Base-by-base conservation (phyloP, 1,284 basidiomycete species). In the Fomes fomentarius region DNA sequence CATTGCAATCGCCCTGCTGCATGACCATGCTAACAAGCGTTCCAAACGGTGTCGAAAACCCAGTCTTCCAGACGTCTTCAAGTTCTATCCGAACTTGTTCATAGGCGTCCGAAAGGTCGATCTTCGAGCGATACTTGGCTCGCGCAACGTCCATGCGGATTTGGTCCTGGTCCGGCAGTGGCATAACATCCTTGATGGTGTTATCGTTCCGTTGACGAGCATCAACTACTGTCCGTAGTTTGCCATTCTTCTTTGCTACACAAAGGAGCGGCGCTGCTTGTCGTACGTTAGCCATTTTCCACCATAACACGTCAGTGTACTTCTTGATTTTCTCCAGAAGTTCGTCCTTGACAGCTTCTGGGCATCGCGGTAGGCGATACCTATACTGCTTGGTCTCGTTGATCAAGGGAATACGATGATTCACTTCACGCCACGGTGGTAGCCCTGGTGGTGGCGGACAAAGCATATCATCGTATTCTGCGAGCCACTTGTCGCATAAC, bases 1-100 rank as follows among this genome's bases (percentile, higher is more conserved):
- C n/a, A n/a, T n/a, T n/a, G n/a, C n/a, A n/a, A 45, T 74, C 68
- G 0, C 68, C 71, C 37, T 70, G 64, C 49, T 74, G 72, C 62
- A 74, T 68, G 0, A 72, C 66, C 0, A 52, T 43, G 24, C 66
- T 70, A 0, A 62, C 14, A 39, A 63, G 68, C 1, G 62, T 70
- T 0, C 65, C 69, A 38, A 52, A 61, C 1, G 60, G 40, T 1
- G 66, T 70, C 0, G 67, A 41, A 19, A 69, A 70, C 0, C 60
- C 63, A 0, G 63, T 69, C 28, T 64, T 63, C n/a, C 19, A 47
- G 4, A 71, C 38, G 21, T 63, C 60, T 0, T 63, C 59, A 2
- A 38, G 22, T 0, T 54, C 43, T 6, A 73, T 48, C 0, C 60
- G 40, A 0, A 72, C 58, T 37, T 66, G 66, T 51, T 70, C 65